These are phyloP conservation scores for Luzula sylvatica DNA, from an alignment of 176 grass and related monocot species.

Conservation along the genomic window DNA sequence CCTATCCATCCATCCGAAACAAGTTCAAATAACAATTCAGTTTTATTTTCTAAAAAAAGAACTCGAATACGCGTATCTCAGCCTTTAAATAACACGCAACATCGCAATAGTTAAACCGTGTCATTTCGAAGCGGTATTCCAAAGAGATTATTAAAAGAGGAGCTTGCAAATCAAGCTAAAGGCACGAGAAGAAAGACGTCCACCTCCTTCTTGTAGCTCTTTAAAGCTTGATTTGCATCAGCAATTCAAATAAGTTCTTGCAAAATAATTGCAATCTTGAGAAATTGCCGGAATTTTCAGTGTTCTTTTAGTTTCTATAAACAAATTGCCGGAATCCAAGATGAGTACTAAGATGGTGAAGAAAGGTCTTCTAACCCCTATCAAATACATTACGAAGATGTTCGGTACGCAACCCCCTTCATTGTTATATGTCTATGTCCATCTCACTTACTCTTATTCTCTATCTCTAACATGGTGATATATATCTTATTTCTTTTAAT, in stretches of 20 bases:
- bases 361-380: slow-evolving; percentile 58
- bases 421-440: background rate
- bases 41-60: slow-evolving; percentile 20
- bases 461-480: background rate
- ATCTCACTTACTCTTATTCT: background rate
- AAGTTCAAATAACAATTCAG: no score
- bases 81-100: background rate
- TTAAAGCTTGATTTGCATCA: background rate
- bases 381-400: slow-evolving; percentile 75
- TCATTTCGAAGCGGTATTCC: background rate
- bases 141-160: background rate
- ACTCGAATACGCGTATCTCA: slow-evolving; percentile 7
- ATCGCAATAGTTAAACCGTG: slow-evolving; percentile 9
- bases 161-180: background rate
- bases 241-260: background rate
- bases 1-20: no score
- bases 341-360: slow-evolving; percentile 45
- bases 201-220: slow-evolving; percentile 7
- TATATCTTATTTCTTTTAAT: background rate
- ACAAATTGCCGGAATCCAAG: slow-evolving; percentile 12
- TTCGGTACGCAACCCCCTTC: slow-evolving; percentile 35
- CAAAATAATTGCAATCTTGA: background rate
- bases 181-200: background rate
- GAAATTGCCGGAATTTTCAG: background rate
- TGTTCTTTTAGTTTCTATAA: slow-evolving; percentile 7